Evolutionary conservation across 805 yeast genomes (phyloP).

Genomic region (Starmerella davenportii): DNA sequence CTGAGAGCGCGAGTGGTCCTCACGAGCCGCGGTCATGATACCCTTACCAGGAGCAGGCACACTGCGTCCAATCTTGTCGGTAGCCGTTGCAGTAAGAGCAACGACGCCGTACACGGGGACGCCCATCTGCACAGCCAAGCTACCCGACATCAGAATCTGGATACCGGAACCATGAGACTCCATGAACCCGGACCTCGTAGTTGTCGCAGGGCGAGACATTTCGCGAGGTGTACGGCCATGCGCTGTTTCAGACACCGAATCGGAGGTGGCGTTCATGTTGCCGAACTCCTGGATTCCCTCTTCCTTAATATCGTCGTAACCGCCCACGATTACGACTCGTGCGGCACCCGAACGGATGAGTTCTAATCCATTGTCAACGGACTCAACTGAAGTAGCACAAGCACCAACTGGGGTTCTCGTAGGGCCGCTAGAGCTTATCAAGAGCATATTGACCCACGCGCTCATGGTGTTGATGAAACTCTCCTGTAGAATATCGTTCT

Average conservation of each 20-base stretch:
- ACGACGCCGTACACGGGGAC: slow-evolving; percentile 94
- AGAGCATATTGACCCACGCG: slow-evolving; percentile 98
- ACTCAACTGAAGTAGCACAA: slow-evolving; percentile 97
- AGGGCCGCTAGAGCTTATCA: slow-evolving; percentile 94
- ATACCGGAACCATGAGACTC: slow-evolving; percentile 99
- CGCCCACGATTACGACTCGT: slow-evolving; percentile 92
- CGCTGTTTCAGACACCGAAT: slow-evolving; percentile 68
- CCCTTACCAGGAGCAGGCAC: slow-evolving; percentile 99
- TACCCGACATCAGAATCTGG: slow-evolving; percentile 90
- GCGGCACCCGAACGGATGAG: slow-evolving; percentile 88
- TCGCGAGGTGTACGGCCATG: slow-evolving; percentile 96
- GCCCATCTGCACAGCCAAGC: slow-evolving; percentile 91
- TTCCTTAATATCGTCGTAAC: slow-evolving; percentile 98
- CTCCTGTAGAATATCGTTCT: slow-evolving; percentile 93
- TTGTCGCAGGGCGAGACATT: slow-evolving; percentile 97
- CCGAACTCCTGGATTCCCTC: slow-evolving; percentile 97
- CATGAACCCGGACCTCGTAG: slow-evolving; percentile 95
- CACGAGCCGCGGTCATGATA: slow-evolving; percentile 94
- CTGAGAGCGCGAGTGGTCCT: slow-evolving; percentile 56
- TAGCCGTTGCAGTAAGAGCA: slow-evolving; percentile 89
- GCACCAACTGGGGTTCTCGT: slow-evolving; percentile 99
- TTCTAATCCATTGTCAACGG: slow-evolving; percentile 90
- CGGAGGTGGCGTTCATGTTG: slow-evolving; percentile 96
- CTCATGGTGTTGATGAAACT: slow-evolving; percentile 98
- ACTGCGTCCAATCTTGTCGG: slow-evolving; percentile 96